These are phyloP conservation scores for Acanthamoeba sp. DNA, from an alignment of 208 protist species.

Conservation along the genomic window DNA sequence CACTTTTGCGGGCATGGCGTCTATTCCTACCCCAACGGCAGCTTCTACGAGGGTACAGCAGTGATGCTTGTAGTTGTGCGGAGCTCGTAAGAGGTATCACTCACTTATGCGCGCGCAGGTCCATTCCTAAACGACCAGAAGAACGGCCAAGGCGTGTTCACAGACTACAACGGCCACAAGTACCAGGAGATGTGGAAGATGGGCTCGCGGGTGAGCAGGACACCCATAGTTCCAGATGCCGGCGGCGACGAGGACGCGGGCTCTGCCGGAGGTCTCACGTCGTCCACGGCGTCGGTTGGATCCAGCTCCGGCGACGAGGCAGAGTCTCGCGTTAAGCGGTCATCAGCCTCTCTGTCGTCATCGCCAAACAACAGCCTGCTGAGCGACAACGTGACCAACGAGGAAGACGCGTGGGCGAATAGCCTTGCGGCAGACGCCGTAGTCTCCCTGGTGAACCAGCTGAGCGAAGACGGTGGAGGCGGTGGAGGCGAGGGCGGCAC, in stretches of 20 bases:
- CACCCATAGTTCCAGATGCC: background rate
- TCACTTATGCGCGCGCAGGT: background rate
- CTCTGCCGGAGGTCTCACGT: no score
- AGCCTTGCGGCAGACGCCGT: no score
- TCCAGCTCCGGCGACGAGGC: no score
- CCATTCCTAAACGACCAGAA: slow-evolving; percentile 45
- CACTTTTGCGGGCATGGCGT: slow-evolving; percentile 1
- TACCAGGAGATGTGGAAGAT: slow-evolving; percentile 29
- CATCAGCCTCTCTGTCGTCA: no score
- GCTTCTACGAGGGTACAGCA: background rate
- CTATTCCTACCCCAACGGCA: slow-evolving; percentile 37
- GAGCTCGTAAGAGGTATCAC: background rate
- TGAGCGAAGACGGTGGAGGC: background rate
- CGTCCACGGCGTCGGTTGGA: no score
- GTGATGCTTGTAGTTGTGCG: background rate
- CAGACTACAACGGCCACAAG: background rate
- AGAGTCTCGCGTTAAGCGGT: no score
- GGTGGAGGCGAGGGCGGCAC: background rate
- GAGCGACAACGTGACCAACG: no score
- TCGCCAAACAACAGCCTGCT: no score
- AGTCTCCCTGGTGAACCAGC: no score
- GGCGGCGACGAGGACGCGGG: background rate
- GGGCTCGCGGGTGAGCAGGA: background rate
- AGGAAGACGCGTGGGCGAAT: no score
- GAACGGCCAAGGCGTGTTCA: background rate